These are phyloP conservation scores for Penicillium sp. DNA, from an alignment of 2,329 filamentous ascomycete species.

Conservation along the genomic window DNA sequence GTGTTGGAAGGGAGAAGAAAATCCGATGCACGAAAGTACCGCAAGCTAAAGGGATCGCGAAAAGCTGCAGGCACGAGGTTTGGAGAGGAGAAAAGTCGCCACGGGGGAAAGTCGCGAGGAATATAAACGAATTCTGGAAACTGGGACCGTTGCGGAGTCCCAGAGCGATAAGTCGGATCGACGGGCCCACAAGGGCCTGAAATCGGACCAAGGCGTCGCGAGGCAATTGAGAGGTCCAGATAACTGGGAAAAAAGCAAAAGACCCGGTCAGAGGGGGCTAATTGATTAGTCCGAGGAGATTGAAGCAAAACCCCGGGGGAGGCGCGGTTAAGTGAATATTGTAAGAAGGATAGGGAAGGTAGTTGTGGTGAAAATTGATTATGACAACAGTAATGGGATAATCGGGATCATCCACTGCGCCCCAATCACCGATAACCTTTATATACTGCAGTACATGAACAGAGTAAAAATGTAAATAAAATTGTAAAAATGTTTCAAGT, in stretches of 20 bases:
- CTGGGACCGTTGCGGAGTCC: conserved; percentile 9
- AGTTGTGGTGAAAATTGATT: conserved; percentile 8
- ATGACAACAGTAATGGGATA: conserved; percentile 31
- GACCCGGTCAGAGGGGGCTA: background rate
- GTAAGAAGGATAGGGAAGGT: background rate
- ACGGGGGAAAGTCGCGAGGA: conserved; percentile 15
- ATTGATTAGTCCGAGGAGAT: background rate
- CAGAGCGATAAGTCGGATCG: conserved; percentile 21
- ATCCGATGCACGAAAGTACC: background rate
- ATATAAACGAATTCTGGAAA: conserved; percentile 25
- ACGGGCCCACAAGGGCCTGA: conserved; percentile 22
- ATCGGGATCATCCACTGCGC: conserved; percentile 3
- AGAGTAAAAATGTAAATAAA: conserved; percentile 1
- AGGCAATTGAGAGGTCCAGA: conserved; percentile 5
- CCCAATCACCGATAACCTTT: conserved; percentile 7
- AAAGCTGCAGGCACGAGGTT: conserved; percentile 1
- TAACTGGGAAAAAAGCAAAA: background rate
- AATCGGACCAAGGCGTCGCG: conserved; percentile 11
- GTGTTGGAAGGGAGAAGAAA: background rate
- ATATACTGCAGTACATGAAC: background rate
- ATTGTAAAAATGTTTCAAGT: background rate
- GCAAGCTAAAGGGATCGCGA: conserved; percentile 2
- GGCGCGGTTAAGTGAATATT: conserved; percentile 16
- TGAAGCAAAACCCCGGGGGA: conserved; percentile 7
- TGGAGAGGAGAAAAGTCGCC: conserved; percentile 20